These are phyloP conservation scores for Pouteria campechiana DNA, from an alignment of 179 eudicot genomes.

Conservation along the genomic window DNA sequence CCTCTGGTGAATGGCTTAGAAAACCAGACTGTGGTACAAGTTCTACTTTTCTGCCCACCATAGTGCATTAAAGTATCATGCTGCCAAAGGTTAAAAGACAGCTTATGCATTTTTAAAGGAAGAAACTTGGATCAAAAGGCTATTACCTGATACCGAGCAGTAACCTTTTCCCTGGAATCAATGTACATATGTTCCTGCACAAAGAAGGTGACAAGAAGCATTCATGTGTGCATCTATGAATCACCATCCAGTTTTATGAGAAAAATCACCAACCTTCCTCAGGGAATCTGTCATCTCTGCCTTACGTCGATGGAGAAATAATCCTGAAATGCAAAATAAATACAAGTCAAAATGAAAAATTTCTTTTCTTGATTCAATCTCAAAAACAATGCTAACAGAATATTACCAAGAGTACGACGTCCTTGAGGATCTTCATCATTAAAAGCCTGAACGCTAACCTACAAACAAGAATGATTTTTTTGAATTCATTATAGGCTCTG, in stretches of 20 bases:
- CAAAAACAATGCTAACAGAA: background rate
- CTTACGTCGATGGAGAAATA: constrained; percentile 95
- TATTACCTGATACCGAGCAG: constrained; percentile 95
- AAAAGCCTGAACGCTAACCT: constrained; percentile 98
- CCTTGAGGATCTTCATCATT: constrained; percentile 99
- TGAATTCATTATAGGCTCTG: too few relatives aligned
- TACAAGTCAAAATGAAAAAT: background rate
- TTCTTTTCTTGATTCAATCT: background rate
- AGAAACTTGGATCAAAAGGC: too few relatives aligned
- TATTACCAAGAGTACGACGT: constrained; percentile 87
- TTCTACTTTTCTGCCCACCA: too few relatives aligned
- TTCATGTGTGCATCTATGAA: background rate
- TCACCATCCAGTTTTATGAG: background rate
- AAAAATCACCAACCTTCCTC: constrained; percentile 60
- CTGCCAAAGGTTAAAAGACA: too few relatives aligned
- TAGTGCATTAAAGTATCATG: too few relatives aligned
- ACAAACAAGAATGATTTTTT: too few relatives aligned
- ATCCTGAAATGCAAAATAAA: constrained; percentile 33
- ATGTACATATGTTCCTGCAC: constrained; percentile 82
- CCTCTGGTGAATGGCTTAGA: too few relatives aligned
- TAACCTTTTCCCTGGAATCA: constrained; percentile 91
- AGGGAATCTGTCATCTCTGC: constrained; percentile 67
- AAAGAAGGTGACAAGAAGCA: background rate
- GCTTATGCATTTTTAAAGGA: too few relatives aligned
- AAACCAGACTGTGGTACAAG: too few relatives aligned